Evolutionary conservation across 148 eudicot genomes (phyloP).

Genomic region (Diospyros lotus): DNA sequence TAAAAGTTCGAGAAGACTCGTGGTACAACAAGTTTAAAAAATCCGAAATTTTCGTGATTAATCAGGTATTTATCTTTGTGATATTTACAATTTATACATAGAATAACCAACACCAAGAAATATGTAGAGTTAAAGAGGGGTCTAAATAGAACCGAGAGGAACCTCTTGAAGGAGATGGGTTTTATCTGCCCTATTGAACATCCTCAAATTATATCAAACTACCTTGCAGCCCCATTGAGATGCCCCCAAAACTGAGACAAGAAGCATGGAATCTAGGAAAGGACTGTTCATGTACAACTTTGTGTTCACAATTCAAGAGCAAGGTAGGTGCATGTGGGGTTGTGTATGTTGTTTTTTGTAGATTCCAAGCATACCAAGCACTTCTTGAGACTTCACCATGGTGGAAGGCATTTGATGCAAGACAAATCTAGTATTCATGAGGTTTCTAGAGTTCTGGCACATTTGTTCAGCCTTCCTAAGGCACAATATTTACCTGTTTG

Average conservation of each 20-base stretch:
- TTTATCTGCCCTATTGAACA: slow-evolving; percentile 80
- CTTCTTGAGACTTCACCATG: slow-evolving; percentile 79
- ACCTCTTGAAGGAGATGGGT: slow-evolving; percentile 76
- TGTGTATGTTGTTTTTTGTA: slow-evolving; percentile 76
- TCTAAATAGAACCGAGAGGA: slow-evolving; percentile 58
- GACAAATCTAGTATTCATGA: slow-evolving; percentile 68
- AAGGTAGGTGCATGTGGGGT: slow-evolving; percentile 84
- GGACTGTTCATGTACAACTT: slow-evolving; percentile 72
- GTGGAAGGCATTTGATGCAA: slow-evolving; percentile 82
- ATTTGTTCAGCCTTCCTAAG: slow-evolving; percentile 64
- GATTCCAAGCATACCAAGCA: slow-evolving; percentile 49
- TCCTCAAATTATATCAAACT: slow-evolving; percentile 74
- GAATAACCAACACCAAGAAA: slow-evolving; percentile 23
- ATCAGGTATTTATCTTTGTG: too few species aligned
- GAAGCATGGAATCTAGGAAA: slow-evolving; percentile 85
- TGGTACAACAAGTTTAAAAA: too few species aligned
- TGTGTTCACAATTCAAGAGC: slow-evolving; percentile 72
- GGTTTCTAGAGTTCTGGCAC: slow-evolving; percentile 64
- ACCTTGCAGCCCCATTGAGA: slow-evolving; percentile 56
- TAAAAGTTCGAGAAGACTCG: too few species aligned
- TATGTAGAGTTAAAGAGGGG: slow-evolving; percentile 58
- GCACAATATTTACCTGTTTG: slow-evolving; percentile 68
- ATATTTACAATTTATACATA: too few species aligned
- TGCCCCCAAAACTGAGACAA: slow-evolving; percentile 58
- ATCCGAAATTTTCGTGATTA: too few species aligned